phyloP scores from a whole-genome alignment of 2,329 filamentous ascomycete genomes.

The Hypoxylon sp. region DNA sequence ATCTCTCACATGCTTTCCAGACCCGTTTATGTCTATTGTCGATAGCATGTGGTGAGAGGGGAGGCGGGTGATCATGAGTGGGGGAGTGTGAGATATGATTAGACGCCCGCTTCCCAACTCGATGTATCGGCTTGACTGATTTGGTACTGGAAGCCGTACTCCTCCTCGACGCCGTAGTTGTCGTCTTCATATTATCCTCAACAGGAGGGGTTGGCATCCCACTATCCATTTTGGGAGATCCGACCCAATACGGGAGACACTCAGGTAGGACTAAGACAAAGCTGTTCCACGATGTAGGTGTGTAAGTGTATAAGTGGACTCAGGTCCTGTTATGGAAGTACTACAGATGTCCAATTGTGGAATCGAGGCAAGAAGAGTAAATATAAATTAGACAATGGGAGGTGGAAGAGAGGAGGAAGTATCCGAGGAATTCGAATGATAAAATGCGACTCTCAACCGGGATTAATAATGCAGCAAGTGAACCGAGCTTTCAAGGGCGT shows the following conservation, averaged over 20 bases:
- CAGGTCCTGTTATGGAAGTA: constrained; percentile 9
- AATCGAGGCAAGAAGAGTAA: constrained; percentile 21
- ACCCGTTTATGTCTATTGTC: constrained; percentile 73
- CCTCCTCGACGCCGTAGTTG: constrained; percentile 43
- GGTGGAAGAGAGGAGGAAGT: constrained; percentile 28
- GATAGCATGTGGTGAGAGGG: constrained; percentile 55
- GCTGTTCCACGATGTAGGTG: constrained; percentile 28
- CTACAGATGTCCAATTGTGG: constrained; percentile 28
- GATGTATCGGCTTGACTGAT: constrained; percentile 63
- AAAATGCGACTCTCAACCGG: constrained; percentile 44
- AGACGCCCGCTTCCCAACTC: constrained; percentile 64
- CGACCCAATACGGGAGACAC: constrained; percentile 36
- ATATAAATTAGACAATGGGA: constrained; percentile 23
- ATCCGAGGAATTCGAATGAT: constrained; percentile 43
- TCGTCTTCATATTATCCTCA: constrained; percentile 52
- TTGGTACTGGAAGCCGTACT: constrained; percentile 57
- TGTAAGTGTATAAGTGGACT: constrained; percentile 32
- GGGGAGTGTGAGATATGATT: constrained; percentile 55
- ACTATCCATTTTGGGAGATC: constrained; percentile 60
- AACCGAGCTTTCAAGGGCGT: constrained; percentile 46
- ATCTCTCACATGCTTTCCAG: constrained; percentile 76
- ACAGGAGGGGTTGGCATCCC: constrained; percentile 66
- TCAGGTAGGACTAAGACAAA: constrained; percentile 17
- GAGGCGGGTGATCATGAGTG: constrained; percentile 56
- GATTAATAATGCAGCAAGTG: constrained; percentile 52